Evolutionary conservation across 495 filamentous ascomycete species (phyloP), one percentile per base, ranked within the genome.

Genomic region (Penicillium egyptiacum): DNA sequence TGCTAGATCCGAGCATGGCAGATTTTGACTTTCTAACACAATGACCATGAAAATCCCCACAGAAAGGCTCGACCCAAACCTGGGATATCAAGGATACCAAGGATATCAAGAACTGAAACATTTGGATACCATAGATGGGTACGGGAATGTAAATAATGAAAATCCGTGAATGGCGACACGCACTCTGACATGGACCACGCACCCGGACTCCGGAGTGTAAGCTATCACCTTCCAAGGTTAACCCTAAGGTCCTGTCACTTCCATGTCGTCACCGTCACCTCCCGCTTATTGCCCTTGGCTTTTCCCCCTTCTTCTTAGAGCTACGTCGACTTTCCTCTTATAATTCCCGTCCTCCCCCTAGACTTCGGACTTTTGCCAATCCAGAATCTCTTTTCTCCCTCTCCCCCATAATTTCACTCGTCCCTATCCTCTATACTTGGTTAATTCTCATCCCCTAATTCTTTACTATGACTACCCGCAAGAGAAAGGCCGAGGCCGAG

Each of bases 401-500:
- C 37, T 31, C 35, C 37, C 47, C 19, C n/a, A 9, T 39, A 30
- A 48, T 51, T 55, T 28, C 44, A 44, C 43, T 50, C 50, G 28
- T 39, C 12, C 44, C 9, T 46, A 28, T n/a, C 45, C 5, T 45
- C 14, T 16, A 5, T n/a, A 31, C 19, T 23, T 8, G 23, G 11
- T 50, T 50, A 28, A 49, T 17, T 49, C 28, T 53, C 55, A 48
- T 48, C 39, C n/a, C 33, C 39, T 46, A 33, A 37, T 31, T 43
- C 14, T 58, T 43, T 59, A 70, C 55, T 20, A 84, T 86, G 82
- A 79, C 82, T 14, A 84, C 83, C 63, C 80, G 83, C 69, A 86
- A 86, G 79, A 81, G 83, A 78, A 85, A 85, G 81, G 79, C 83
- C 58, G 83, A 85, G 19, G 70, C 75, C 52, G 80, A 82, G 61